phyloP scores from a whole-genome alignment of 306 rosid species.

The Herpetospermum pedunculosum region DNA sequence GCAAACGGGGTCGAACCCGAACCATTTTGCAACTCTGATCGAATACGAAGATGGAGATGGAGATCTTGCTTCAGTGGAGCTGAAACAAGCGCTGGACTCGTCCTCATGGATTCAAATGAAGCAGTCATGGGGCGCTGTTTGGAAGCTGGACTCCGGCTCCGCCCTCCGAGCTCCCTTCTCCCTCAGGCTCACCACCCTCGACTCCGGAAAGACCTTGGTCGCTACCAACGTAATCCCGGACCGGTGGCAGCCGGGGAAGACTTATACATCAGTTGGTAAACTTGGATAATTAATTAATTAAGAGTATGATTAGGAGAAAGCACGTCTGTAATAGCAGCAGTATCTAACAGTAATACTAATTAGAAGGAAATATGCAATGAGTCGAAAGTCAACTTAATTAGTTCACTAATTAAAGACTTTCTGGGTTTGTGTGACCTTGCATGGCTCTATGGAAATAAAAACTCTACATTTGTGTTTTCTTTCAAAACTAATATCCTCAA shows the following conservation, averaged over 20 bases:
- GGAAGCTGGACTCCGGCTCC: slow-evolving; percentile 36
- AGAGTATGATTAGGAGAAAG: not conserved
- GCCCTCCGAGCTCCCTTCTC: slow-evolving; percentile 42
- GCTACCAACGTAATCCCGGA: slow-evolving; percentile 47
- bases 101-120: slow-evolving; percentile 40
- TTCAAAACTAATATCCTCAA: no score
- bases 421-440: not conserved
- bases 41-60: slow-evolving; percentile 57
- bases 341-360: no score
- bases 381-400: not conserved
- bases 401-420: not conserved
- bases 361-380: not conserved
- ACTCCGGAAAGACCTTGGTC: slow-evolving; percentile 22
- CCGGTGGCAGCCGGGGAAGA: slow-evolving; percentile 49
- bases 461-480: no score
- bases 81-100: slow-evolving; percentile 32
- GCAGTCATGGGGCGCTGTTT: slow-evolving; percentile 59
- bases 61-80: slow-evolving; percentile 38
- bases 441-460: not conserved
- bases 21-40: slow-evolving; percentile 36
- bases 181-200: slow-evolving; percentile 27
- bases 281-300: slow-evolving; percentile 4
- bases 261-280: slow-evolving; percentile 44
- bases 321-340: not conserved
- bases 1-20: slow-evolving; percentile 39